Base-by-base conservation (phyloP, 306 rosid species). In the Gynostemma pentaphyllum region DNA sequence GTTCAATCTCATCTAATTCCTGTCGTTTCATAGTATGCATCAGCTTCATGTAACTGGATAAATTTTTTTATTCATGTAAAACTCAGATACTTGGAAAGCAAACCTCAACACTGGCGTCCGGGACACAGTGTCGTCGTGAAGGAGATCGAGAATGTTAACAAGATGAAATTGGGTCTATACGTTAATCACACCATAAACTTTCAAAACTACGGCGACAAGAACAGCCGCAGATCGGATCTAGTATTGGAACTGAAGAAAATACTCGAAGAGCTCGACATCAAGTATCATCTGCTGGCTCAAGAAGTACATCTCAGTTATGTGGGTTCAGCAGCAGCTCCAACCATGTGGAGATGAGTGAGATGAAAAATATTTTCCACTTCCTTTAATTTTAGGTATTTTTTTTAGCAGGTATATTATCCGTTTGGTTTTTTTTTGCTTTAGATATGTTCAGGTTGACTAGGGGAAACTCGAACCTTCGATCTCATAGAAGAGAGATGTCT, bases 181-280 rank as follows among this genome's bases (percentile, higher is more conserved):
- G 68, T 88, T 12, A 80, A 72, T 36, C 98, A 86, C 75, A 88
- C 98, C 72, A 88, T 88, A 37, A 92, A 88, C 72, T 92, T 92
- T 70, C 96, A 88, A 53, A 88, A 92, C 64, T 73, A 62, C 1
- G 81, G 73, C 0, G 95, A 86, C 19, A 88, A 44, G 80, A 81
- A 11, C 74, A 79, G 65, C 65, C 70, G 95, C 32, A 84, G 90
- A 76, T 80, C 98, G 1, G 94, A 88, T 0, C 73, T 92, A n/a
- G 74, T 92, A 18, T 45, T 88, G 21, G 95, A 92, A 79, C 61
- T 92, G 60, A 92, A 92, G 84, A 88, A 64, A 69, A 75, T 79
- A 49, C 75, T 92, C 49, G 84, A 88, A 66, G 92, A 86, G 18
- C 94, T 88, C 23, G 68, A 70, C 10, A 86, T 92, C 24, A 86